phyloP scores from a whole-genome alignment of 495 filamentous ascomycete species.

The Cetradonia linearis region DNA sequence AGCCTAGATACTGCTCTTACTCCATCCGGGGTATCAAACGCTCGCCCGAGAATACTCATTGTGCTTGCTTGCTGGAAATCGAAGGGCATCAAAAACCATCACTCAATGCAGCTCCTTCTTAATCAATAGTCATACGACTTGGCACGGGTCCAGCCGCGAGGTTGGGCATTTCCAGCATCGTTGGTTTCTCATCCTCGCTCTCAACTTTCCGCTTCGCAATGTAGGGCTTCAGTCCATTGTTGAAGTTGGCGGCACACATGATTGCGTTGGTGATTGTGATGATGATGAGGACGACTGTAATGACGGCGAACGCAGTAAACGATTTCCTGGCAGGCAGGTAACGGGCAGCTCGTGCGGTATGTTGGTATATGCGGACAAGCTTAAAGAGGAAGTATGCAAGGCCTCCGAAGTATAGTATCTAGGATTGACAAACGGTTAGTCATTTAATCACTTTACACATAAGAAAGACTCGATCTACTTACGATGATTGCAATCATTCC shows the following conservation, averaged over 20 bases:
- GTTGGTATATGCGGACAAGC: slow-evolving; percentile 84
- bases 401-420: slow-evolving; percentile 76
- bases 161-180: slow-evolving; percentile 56
- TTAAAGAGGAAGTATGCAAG: slow-evolving; percentile 98
- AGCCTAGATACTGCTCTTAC: not conserved
- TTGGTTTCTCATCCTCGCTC: slow-evolving; percentile 58
- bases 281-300: slow-evolving; percentile 80
- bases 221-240: slow-evolving; percentile 80
- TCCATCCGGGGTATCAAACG: slow-evolving; percentile 15
- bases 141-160: slow-evolving; percentile 42
- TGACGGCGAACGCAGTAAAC: slow-evolving; percentile 85
- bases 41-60: not conserved
- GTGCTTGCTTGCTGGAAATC: not conserved
- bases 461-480: slow-evolving; percentile 27
- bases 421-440: slow-evolving; percentile 22
- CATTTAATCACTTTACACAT: not conserved
- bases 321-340: slow-evolving; percentile 69
- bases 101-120: slow-evolving; percentile 15
- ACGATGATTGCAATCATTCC: slow-evolving; percentile 71
- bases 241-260: slow-evolving; percentile 83
- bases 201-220: slow-evolving; percentile 53
- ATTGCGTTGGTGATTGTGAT: slow-evolving; percentile 82
- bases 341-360: slow-evolving; percentile 31
- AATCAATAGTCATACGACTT: slow-evolving; percentile 87
- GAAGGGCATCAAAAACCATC: not conserved